Evolutionary conservation across 768 basidiomycete genomes (phyloP).

Genomic region (Leccinum subgranulosum): DNA sequence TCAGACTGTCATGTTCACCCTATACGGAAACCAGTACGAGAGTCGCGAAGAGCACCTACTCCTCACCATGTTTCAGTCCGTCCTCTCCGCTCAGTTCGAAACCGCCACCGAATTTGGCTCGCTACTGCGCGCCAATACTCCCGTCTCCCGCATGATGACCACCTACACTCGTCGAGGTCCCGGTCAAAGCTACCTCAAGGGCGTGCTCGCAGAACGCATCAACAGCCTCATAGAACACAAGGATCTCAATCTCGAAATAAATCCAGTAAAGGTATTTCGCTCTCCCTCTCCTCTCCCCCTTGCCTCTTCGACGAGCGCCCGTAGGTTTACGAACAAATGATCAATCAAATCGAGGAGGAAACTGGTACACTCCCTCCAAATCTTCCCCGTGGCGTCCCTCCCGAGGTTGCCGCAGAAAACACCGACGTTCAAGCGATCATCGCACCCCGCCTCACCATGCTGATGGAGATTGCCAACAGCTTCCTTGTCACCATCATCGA

Average conservation of each 20-base stretch:
- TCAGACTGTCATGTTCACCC: slow-evolving; percentile 99
- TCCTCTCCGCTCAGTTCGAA: slow-evolving; percentile 98
- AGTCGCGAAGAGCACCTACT: slow-evolving; percentile 97
- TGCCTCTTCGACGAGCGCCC: background rate
- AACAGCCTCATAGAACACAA: slow-evolving; percentile 99
- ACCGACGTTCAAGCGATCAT: slow-evolving; percentile 97
- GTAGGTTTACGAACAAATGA: slow-evolving; percentile 99
- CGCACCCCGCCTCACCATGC: slow-evolving; percentile 93
- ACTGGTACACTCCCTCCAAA: slow-evolving; percentile 88
- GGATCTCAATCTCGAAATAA: slow-evolving; percentile 98
- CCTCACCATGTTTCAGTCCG: slow-evolving; percentile 99
- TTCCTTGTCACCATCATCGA: slow-evolving; percentile 98
- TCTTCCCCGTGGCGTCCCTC: slow-evolving; percentile 88
- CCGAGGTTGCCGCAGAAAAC: slow-evolving; percentile 93
- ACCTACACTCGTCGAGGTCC: slow-evolving; percentile 99
- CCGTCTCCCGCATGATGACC: slow-evolving; percentile 99
- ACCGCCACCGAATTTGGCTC: slow-evolving; percentile 99
- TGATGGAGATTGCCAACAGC: slow-evolving; percentile 99
- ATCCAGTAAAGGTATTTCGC: slow-evolving; percentile 83
- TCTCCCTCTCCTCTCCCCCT: background rate
- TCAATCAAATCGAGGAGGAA: slow-evolving; percentile 97
- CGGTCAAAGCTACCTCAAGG: slow-evolving; percentile 97
- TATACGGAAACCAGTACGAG: slow-evolving; percentile 99
- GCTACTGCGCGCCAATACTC: slow-evolving; percentile 95
- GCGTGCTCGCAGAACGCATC: slow-evolving; percentile 95